Percentiles rank a stretch among this genome's conserved stretches.
phyloP scores from a whole-genome alignment of 148 eudicot species.

The Rhododendron vialii region DNA sequence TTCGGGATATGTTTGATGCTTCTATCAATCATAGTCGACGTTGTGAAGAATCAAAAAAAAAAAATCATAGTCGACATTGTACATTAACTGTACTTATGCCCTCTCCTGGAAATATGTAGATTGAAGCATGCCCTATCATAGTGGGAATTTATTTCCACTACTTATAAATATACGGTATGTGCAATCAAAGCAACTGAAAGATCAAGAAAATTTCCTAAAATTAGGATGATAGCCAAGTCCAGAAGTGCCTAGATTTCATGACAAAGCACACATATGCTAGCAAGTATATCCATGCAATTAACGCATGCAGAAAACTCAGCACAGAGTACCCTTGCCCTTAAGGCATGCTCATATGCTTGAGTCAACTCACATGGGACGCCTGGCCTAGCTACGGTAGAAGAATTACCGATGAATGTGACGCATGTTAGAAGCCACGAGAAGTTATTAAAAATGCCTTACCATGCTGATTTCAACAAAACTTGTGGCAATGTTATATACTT shows the following conservation, averaged over 20 bases:
- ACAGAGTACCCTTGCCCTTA: background rate
- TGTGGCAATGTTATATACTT: background rate
- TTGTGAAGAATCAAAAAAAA: too few species aligned
- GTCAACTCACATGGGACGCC: background rate
- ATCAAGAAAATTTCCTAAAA: background rate
- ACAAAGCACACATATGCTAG: background rate
- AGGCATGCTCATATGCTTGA: background rate
- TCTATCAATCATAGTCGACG: too few species aligned
- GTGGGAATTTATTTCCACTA: background rate
- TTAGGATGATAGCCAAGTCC: background rate
- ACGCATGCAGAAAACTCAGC: background rate
- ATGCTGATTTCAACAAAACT: background rate
- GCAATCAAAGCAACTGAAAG: background rate
- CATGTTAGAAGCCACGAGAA: background rate
- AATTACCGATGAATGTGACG: background rate
- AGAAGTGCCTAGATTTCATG: background rate
- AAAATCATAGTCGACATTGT: too few species aligned
- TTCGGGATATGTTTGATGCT: background rate
- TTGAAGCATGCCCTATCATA: background rate
- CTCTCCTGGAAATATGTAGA: background rate
- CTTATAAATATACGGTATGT: background rate
- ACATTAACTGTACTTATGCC: too few species aligned
- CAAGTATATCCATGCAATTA: background rate
- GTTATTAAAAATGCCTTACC: background rate
- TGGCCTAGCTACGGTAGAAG: background rate